Conservation (phyloP, 352 stramenopile genomes). For the Phytophthora vignae region DNA sequence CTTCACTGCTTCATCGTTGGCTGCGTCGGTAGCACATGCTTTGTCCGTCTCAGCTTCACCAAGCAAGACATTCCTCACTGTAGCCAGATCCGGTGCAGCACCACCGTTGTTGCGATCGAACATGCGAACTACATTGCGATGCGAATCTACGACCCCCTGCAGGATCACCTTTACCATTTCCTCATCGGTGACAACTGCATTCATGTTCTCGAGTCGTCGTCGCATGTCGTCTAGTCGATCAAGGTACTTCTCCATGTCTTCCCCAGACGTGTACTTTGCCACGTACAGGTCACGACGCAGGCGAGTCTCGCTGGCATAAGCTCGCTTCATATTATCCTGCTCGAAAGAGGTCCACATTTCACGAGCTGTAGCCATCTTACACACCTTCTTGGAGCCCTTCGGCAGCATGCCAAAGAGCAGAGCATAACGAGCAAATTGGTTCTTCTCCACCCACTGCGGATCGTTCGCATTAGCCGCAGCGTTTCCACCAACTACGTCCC, state of each 20-base stretch:
- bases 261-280: constrained; percentile 3
- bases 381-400: constrained; percentile 21
- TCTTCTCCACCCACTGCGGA: constrained; percentile 2
- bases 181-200: constrained; percentile 1
- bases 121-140: constrained; percentile 12
- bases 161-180: constrained; percentile 12
- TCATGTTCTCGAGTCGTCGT: constrained; percentile 12
- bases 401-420: constrained; percentile 1
- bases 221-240: constrained; percentile 17
- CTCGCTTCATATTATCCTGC: constrained; percentile 13
- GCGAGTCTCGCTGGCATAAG: constrained; percentile 11
- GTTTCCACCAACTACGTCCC: not conserved
- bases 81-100: constrained; percentile 3
- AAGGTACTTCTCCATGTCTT: constrained; percentile 20
- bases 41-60: constrained; percentile 20
- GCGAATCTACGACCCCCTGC: constrained; percentile 7
- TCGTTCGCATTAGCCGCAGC: not conserved
- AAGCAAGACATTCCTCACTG: constrained; percentile 10
- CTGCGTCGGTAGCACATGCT: not conserved
- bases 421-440: constrained; percentile 6
- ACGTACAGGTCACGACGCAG: constrained; percentile 8
- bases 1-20: not conserved
- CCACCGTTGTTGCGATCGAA: constrained; percentile 7
- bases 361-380: not conserved
- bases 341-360: constrained; percentile 11